Conservation (phyloP, 352 stramenopile genomes). For the Phytophthora chlamydospora region DNA sequence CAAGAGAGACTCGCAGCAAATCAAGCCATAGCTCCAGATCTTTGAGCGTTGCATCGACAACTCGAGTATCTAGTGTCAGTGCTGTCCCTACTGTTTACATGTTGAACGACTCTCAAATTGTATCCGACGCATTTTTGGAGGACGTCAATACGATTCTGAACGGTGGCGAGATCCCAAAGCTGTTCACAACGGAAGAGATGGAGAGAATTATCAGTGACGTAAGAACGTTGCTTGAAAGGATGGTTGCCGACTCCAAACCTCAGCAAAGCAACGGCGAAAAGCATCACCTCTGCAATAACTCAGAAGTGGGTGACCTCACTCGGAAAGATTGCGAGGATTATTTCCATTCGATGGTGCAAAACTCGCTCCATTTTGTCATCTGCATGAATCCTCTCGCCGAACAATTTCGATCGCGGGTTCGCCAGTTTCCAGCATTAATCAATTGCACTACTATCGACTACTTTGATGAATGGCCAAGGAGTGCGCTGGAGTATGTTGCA, state of each 20-base stretch:
- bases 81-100: constrained; percentile 70
- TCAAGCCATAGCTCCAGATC: constrained; percentile 1
- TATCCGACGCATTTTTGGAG: constrained; percentile 85
- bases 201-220: constrained; percentile 81
- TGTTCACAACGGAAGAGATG: constrained; percentile 87
- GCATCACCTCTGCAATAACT: not conserved
- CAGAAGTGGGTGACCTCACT: constrained; percentile 37
- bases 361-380: constrained; percentile 91
- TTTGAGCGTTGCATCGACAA: not conserved
- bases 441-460: constrained; percentile 95
- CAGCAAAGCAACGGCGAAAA: not conserved
- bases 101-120: constrained; percentile 85
- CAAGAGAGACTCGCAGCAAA: constrained; percentile 2
- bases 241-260: constrained; percentile 1
- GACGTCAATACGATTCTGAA: constrained; percentile 92
- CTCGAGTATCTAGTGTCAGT: not conserved
- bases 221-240: constrained; percentile 36
- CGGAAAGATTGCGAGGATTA: constrained; percentile 81
- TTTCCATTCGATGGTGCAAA: constrained; percentile 80
- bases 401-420: constrained; percentile 82
- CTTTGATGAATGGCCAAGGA: constrained; percentile 92
- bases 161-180: constrained; percentile 83
- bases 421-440: constrained; percentile 93
- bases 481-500: constrained; percentile 85
- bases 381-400: constrained; percentile 88